A percentile compares a stretch with the other conserved stretches of the same genome.
These are phyloP conservation scores for Alectoria sarmentosa DNA, from an alignment of 495 filamentous ascomycete species.

Conservation along the genomic window DNA sequence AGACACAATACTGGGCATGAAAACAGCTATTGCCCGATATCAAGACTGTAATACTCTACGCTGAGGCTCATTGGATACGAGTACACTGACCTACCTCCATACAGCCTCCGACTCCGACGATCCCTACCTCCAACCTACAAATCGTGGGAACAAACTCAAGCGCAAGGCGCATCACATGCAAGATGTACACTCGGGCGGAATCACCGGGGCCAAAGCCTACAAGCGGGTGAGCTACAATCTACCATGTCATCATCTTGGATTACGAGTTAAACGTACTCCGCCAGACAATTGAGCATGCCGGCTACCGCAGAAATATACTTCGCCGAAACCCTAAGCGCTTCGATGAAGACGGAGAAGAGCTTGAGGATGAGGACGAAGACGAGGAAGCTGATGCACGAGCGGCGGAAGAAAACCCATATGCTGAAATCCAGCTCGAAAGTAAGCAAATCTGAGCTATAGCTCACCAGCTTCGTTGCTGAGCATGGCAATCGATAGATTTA, in stretches of 20 bases:
- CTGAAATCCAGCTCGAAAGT: constrained; percentile 78
- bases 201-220: constrained; percentile 69
- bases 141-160: constrained; percentile 88
- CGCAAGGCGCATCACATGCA: constrained; percentile 73
- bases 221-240: constrained; percentile 55
- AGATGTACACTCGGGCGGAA: constrained; percentile 63
- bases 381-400: constrained; percentile 64
- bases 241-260: not conserved
- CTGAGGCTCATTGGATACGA: not conserved
- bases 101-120: constrained; percentile 84
- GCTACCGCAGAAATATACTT: constrained; percentile 78
- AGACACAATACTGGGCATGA: constrained; percentile 71
- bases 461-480: not conserved
- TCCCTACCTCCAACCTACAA: constrained; percentile 68
- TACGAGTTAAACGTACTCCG: constrained; percentile 11
- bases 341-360: constrained; percentile 81
- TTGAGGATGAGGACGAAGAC: constrained; percentile 72
- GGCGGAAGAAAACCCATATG: constrained; percentile 76
- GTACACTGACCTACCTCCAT: constrained; percentile 9
- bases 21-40: constrained; percentile 58
- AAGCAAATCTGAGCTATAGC: constrained; percentile 24
- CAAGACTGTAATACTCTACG: constrained; percentile 44
- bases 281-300: constrained; percentile 77
- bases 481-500: constrained; percentile 49
- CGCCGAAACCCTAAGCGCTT: constrained; percentile 63